phyloP scores from a whole-genome alignment of 345 rosid genomes.

The Acer campestre region DNA sequence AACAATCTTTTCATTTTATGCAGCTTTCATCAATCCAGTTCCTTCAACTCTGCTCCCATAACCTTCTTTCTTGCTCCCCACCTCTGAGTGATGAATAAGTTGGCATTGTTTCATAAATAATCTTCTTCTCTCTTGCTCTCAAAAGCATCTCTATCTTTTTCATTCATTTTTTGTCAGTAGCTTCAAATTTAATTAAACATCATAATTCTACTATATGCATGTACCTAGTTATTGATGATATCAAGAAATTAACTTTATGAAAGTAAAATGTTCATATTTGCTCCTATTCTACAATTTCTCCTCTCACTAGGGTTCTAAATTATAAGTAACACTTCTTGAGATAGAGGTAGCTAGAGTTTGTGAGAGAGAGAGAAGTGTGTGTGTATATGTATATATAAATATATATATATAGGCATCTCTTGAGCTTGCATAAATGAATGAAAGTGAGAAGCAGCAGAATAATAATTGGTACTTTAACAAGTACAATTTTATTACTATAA shows the following conservation, averaged over 20 bases:
- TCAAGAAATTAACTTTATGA: background rate
- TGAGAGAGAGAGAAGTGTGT: background rate
- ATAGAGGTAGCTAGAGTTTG: background rate
- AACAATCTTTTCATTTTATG: constrained; percentile 17
- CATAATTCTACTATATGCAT: background rate
- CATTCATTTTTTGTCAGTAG: background rate
- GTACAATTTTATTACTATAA: background rate
- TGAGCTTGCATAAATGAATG: background rate
- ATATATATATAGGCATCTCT: background rate
- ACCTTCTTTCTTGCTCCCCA: constrained; percentile 7
- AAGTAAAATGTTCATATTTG: background rate
- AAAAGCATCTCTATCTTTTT: background rate
- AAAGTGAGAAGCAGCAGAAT: background rate
- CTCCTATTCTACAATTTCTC: background rate
- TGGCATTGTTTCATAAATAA: constrained; percentile 1
- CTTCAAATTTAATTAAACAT: background rate
- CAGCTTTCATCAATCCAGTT: constrained; percentile 21
- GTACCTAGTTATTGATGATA: background rate
- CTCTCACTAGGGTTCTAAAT: constrained; percentile 12
- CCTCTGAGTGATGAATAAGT: background rate
- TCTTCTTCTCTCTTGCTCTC: constrained; percentile 12
- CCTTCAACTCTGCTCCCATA: constrained; percentile 18
- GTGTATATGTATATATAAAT: background rate
- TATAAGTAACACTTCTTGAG: background rate
- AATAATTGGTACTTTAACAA: constrained; percentile 2